These are phyloP conservation scores for Scenedesmus sp. DNA, from an alignment of 163 green algal genomes.

Conservation along the genomic window DNA sequence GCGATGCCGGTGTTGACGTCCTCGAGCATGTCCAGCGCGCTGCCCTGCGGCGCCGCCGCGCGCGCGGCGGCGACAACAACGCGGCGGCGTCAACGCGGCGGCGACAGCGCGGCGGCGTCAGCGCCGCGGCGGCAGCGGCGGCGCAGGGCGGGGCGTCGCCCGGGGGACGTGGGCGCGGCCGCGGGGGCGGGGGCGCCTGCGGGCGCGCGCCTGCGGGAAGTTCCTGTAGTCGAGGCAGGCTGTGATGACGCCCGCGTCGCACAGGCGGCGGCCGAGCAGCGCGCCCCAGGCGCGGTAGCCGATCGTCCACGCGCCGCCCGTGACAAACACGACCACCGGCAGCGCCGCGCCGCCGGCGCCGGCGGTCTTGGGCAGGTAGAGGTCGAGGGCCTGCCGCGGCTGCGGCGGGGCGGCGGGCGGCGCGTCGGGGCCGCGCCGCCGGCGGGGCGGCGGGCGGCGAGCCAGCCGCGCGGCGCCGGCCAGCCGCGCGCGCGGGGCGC, in stretches of 20 bases:
- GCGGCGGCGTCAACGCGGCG: no score
- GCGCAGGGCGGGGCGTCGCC: no score
- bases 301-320: constrained; percentile 96
- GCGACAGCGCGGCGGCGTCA: no score
- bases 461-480: no score
- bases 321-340: constrained; percentile 95
- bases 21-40: constrained; percentile 73
- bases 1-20: constrained; percentile 93
- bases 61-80: no score
- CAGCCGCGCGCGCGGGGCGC: no score
- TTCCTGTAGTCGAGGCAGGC: constrained; percentile 97
- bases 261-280: constrained; percentile 85
- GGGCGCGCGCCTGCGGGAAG: constrained; percentile 94
- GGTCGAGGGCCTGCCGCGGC: constrained; percentile 84
- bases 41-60: constrained; percentile 49
- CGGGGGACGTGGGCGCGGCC: no score
- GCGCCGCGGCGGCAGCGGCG: no score
- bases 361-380: constrained; percentile 74
- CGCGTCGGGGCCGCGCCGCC: no score
- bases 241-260: constrained; percentile 86
- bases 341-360: not conserved
- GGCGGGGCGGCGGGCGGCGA: no score
- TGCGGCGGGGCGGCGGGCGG: no score
- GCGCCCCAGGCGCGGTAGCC: constrained; percentile 98
- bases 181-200: no score